Conservation (phyloP, 2,329 filamentous ascomycete species). For the Penicillium sp. region DNA sequence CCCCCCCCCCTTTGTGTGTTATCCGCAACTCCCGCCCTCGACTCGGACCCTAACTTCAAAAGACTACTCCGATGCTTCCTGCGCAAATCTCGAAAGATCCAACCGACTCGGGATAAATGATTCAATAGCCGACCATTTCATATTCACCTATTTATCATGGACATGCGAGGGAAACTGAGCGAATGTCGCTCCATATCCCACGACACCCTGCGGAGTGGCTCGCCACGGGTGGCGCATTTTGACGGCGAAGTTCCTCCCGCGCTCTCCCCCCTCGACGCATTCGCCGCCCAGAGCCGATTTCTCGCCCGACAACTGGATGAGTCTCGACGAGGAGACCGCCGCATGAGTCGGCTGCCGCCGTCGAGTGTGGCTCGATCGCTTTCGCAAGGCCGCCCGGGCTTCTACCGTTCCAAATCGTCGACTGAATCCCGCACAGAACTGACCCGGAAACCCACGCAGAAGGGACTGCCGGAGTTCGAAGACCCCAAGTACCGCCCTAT, state of each 20-base stretch:
- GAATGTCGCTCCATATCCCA: slow-evolving; percentile 61
- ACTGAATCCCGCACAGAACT: slow-evolving; percentile 47
- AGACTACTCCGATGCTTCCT: slow-evolving; percentile 38
- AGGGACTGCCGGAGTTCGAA: slow-evolving; percentile 40
- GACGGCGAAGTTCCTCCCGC: slow-evolving; percentile 79
- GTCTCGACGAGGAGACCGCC: slow-evolving; percentile 68
- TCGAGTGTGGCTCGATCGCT: slow-evolving; percentile 80
- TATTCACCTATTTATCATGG: slow-evolving; percentile 43
- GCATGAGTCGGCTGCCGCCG: slow-evolving; percentile 82
- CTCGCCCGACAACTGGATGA: slow-evolving; percentile 86
- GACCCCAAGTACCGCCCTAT: slow-evolving; percentile 58
- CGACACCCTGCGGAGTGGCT: slow-evolving; percentile 57
- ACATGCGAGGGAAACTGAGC: slow-evolving; percentile 58
- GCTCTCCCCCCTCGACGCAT: slow-evolving; percentile 90
- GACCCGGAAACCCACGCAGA: slow-evolving; percentile 42
- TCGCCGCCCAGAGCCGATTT: slow-evolving; percentile 85
- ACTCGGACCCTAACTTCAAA: background rate
- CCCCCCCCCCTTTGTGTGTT: background rate
- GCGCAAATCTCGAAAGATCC: slow-evolving; percentile 4
- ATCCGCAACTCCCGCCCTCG: slow-evolving; percentile 1
- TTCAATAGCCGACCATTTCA: background rate
- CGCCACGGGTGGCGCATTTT: slow-evolving; percentile 70
- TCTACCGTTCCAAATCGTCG: slow-evolving; percentile 72
- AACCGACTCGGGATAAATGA: slow-evolving; percentile 14
- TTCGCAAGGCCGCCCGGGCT: slow-evolving; percentile 73